Conservation (phyloP, 2,329 filamentous ascomycete species). For the Trichoderma sp. region DNA sequence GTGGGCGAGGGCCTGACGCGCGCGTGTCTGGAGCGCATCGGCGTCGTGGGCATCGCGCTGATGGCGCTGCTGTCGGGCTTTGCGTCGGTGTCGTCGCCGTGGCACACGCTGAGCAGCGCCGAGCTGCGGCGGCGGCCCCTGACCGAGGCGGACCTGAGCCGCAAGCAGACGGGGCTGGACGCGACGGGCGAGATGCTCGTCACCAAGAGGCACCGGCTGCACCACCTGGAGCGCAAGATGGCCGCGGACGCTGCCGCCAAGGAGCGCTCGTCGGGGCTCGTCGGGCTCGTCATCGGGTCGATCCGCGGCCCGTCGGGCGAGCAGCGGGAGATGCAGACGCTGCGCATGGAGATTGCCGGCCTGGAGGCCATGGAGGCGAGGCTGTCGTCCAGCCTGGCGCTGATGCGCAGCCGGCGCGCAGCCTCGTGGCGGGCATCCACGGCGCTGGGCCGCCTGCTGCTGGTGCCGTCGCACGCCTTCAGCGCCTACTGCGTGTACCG, state of each 20-base stretch:
- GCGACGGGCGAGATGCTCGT: constrained; percentile 78
- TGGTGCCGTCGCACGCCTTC: constrained; percentile 67
- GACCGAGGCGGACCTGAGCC: constrained; percentile 71
- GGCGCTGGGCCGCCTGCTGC: constrained; percentile 62
- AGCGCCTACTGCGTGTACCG: constrained; percentile 84
- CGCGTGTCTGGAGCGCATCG: constrained; percentile 68
- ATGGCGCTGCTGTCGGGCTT: constrained; percentile 91
- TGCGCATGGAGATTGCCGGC: constrained; percentile 76
- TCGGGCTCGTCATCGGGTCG: constrained; percentile 73
- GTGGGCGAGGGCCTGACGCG: constrained; percentile 45
- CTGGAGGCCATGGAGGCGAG: constrained; percentile 78
- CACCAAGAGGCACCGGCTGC: constrained; percentile 71
- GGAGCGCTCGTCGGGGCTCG: constrained; percentile 49
- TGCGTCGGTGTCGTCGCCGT: constrained; percentile 82
- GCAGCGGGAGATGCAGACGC: constrained; percentile 57
- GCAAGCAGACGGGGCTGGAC: constrained; percentile 77
- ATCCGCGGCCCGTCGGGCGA: constrained; percentile 66
- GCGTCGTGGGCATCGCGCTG: constrained; percentile 80
- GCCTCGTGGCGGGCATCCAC: constrained; percentile 69
- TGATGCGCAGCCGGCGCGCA: constrained; percentile 63
- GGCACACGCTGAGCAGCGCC: constrained; percentile 75
- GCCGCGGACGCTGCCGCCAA: constrained; percentile 44
- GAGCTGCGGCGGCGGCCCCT: constrained; percentile 54
- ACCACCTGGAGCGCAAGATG: constrained; percentile 66
- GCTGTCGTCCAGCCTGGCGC: constrained; percentile 64